Base-by-base conservation (phyloP, 2,329 filamentous ascomycete genomes). In the Ophiostoma angusticollis region DNA sequence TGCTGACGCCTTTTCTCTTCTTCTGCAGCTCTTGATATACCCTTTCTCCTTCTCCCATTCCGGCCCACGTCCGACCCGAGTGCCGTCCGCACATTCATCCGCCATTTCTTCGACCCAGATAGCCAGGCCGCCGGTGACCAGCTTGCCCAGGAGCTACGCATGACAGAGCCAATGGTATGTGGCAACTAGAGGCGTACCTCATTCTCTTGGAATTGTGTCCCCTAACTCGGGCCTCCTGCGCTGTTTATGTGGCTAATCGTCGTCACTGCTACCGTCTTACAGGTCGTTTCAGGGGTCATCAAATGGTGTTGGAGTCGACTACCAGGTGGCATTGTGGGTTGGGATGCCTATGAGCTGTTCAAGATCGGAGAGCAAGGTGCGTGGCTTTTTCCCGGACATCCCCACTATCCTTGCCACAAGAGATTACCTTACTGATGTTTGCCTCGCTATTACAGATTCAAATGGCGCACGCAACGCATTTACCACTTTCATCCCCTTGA, bases 271-370 rank as follows among this genome's bases (percentile, higher is more conserved):
- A n/a, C n/a, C n/a, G n/a, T 59, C 52, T 35, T 35, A 22, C 46
- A 94, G 85, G 86, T 93, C 41, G 73, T 98, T 39, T 87, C 86
- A 47, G 91, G 87, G 52, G 86, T 95, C 30, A 70, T 91, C 48
- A 98, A 96, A 66, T 98, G 91, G 91, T 96, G 89, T 60, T 98
- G 91, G 91, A 87, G 84, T 57, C 77, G 91, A 61, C 67, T 98
- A 36, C 76, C 81, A 30, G 85, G 86, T 43, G 91, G 91, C 53
- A 78, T 98, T 12, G 87, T 98, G 25, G 86, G 85, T 42, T 96
- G 91, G 91, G 86, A 95, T 53, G 85, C 85, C 30, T 98, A 98
- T 55, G 87, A 96, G 57, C 72, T 93, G 17, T 98, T 98, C 68
- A 86, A 83, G 53, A 80, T 93, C 48, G 91, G 91, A 55, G 91